A percentile compares a stretch with the other conserved stretches of the same genome.
These are phyloP conservation scores for Acanthamoeba lenticulata DNA, from an alignment of 208 protist genomes.

Conservation along the genomic window DNA sequence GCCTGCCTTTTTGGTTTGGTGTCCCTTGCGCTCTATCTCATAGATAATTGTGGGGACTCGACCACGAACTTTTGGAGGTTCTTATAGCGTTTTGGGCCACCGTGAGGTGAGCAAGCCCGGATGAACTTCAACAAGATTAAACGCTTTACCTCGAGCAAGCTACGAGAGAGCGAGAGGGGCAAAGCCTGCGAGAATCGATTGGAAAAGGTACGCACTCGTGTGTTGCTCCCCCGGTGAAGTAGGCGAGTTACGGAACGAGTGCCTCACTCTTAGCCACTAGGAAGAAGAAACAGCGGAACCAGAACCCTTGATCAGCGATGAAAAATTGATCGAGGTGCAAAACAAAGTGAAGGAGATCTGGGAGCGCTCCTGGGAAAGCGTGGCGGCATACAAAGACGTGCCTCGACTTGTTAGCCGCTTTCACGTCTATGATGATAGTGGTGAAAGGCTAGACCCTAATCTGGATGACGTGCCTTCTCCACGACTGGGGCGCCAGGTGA, in stretches of 20 bases:
- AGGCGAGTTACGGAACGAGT: too few species aligned
- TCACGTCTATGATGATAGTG: not conserved
- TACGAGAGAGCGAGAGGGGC: too few species aligned
- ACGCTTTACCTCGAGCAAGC: not conserved
- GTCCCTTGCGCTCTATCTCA: too few species aligned
- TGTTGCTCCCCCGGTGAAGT: too few species aligned
- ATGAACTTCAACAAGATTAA: not conserved
- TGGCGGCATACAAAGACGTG: conserved; percentile 26
- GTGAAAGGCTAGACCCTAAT: conserved; percentile 4
- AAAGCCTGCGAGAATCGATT: too few species aligned
- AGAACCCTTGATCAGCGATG: not conserved
- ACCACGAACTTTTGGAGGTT: too few species aligned
- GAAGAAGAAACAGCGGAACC: not conserved
- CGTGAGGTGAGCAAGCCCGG: too few species aligned
- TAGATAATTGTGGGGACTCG: too few species aligned
- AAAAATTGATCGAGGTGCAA: not conserved
- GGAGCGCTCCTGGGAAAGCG: not conserved
- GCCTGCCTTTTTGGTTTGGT: not conserved
- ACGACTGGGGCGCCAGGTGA: not conserved
- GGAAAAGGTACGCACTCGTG: too few species aligned
- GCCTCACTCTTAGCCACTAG: not conserved
- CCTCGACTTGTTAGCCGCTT: not conserved
- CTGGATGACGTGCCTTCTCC: not conserved
- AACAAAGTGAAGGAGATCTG: not conserved
- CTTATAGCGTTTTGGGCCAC: too few species aligned